Conservation (phyloP, 2,329 filamentous ascomycete genomes). For the Malbranchea zuffiana region DNA sequence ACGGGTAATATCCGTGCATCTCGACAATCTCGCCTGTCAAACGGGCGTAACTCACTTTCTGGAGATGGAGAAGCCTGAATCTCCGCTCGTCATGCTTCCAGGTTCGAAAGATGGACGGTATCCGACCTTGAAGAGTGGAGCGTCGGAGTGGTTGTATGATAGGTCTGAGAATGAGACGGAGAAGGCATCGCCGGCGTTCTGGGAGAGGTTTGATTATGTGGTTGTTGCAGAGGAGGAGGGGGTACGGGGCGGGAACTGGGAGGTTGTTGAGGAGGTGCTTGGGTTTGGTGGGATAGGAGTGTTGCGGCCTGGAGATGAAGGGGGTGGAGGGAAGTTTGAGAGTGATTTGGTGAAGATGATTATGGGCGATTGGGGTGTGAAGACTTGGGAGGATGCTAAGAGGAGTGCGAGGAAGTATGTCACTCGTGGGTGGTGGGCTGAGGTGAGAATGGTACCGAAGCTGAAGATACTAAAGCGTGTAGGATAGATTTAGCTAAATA, state of each 20-base stretch:
- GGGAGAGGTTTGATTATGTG: constrained; percentile 49
- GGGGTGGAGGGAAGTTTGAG: constrained; percentile 21
- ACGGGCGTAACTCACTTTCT: constrained; percentile 53
- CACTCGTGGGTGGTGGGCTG: constrained; percentile 45
- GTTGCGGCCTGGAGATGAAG: constrained; percentile 34
- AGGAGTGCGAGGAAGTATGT: constrained; percentile 21
- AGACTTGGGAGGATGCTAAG: constrained; percentile 21
- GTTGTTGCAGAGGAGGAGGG: constrained; percentile 39
- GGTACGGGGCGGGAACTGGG: constrained; percentile 37
- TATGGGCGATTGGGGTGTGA: constrained; percentile 25
- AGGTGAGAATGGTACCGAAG: constrained; percentile 43
- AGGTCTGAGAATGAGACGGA: constrained; percentile 45
- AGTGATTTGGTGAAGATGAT: constrained; percentile 24
- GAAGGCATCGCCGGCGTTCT: constrained; percentile 44
- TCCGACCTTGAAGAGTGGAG: constrained; percentile 14
- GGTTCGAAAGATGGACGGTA: constrained; percentile 17
- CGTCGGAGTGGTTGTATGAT: constrained; percentile 44
- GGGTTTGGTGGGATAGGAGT: constrained; percentile 43
- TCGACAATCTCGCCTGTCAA: constrained; percentile 53
- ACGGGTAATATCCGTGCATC: constrained; percentile 35
- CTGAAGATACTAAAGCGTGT: constrained; percentile 40
- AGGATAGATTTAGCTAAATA: constrained; percentile 2
- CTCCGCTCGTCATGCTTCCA: constrained; percentile 15
- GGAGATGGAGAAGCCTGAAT: constrained; percentile 27
- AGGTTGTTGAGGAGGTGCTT: constrained; percentile 39